Base-by-base conservation (phyloP, 73 alveolate genomes). In the Paramecium caudatum region DNA sequence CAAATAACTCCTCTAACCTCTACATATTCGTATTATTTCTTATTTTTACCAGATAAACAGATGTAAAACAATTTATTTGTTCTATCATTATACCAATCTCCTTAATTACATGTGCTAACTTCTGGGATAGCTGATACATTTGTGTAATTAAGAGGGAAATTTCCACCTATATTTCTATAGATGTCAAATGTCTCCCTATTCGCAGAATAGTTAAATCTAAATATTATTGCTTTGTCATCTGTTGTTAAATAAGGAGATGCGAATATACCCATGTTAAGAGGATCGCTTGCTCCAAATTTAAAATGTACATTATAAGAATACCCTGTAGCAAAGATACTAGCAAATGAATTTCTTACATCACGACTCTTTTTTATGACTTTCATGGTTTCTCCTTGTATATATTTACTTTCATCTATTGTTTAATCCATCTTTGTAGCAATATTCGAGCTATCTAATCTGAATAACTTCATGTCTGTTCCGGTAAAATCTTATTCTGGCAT, bases 61-160 rank as follows among this genome's bases (percentile, higher is more conserved):
- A 86, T 4, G 30, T 62, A 86, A 46, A 63, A 62, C 36, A 78
- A 37, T 39, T 62, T 86, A 17, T 78, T 78, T 17, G 46, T 61
- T 43, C 12, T 45, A 63, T 86, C 88, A 43, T 86, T 61, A 32
- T 25, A 86, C 93, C 93, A 86, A 21, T 86, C 87, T 21, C 93
- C 93, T 27, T 86, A 37, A 17, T 86, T 43, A 39, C 93, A 86
- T 15, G 63, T 6, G 21, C 45, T 19, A 8, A 90, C 17, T 21
- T 86, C 82, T 63, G 82, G 84, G 4, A 9, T 37, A 5, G 15
- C 10, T 21, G 55, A n/a, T 16, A 86, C 85, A 23, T 10, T 6
- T 10, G 19, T 43, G 80, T 86, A 86, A 5, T 41, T 23, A 0
- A 27, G 0, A 6, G 30, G 85, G 25, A 49, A 62, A 3, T 34